phyloP scores from a whole-genome alignment of 192 early-diverging fungal species.

The Backusella sp. region DNA sequence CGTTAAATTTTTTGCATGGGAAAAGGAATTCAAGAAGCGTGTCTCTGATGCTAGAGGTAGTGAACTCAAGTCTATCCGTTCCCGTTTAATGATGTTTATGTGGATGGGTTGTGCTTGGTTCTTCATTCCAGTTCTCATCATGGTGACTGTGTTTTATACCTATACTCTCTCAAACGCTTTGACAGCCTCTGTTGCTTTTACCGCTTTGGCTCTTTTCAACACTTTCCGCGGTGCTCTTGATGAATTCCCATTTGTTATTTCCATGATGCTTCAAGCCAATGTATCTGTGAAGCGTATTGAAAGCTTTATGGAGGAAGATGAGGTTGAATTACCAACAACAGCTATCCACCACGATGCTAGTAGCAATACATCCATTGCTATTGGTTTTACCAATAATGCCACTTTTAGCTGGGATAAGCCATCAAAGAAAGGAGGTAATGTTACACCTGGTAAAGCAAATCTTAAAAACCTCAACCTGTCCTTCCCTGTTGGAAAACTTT shows the following conservation, averaged over 20 bases:
- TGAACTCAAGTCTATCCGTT: slow-evolving; percentile 59
- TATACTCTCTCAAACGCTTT: slow-evolving; percentile 63
- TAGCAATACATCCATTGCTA: slow-evolving; percentile 6
- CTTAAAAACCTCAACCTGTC: slow-evolving; percentile 62
- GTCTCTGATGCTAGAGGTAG: slow-evolving; percentile 62
- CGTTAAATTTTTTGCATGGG: slow-evolving; percentile 92
- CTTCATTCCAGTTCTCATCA: slow-evolving; percentile 59
- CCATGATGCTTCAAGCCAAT: slow-evolving; percentile 56
- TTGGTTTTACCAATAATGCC: slow-evolving; percentile 67
- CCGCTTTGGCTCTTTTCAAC: slow-evolving; percentile 70
- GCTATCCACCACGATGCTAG: slow-evolving; percentile 19
- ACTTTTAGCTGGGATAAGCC: slow-evolving; percentile 60
- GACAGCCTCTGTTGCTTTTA: slow-evolving; percentile 67
- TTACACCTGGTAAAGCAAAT: slow-evolving; percentile 42
- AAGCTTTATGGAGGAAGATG: slow-evolving; percentile 71
- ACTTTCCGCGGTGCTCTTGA: slow-evolving; percentile 68
- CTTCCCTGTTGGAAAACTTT: slow-evolving; percentile 71
- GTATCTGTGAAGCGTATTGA: slow-evolving; percentile 73
- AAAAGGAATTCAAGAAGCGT: slow-evolving; percentile 66
- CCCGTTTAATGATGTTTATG: slow-evolving; percentile 53
- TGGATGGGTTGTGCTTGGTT: slow-evolving; percentile 56
- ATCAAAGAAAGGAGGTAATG: slow-evolving; percentile 6
- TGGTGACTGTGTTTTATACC: slow-evolving; percentile 56
- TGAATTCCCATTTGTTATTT: slow-evolving; percentile 58
- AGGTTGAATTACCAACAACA: slow-evolving; percentile 47